Conservation (phyloP, 2,329 filamentous ascomycete species). For the Cercospora zeae-maydis region DNA sequence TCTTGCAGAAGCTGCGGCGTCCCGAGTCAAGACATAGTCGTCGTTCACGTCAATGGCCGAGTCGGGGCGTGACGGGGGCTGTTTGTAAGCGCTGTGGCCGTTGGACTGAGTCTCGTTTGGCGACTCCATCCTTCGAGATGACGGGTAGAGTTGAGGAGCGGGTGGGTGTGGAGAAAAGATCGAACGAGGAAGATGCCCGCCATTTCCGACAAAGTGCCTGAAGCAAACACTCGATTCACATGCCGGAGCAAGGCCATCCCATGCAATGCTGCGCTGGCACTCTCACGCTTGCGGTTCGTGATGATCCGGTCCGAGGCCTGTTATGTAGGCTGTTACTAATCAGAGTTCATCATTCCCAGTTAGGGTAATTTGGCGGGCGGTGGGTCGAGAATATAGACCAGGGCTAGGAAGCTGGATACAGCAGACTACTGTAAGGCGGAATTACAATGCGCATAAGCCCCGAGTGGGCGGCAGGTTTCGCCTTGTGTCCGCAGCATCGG, state of each 20-base stretch:
- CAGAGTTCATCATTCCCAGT: neutral
- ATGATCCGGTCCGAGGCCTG: conserved; percentile 1
- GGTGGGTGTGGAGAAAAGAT: neutral
- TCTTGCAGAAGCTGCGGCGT: conserved; percentile 23
- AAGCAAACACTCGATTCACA: neutral
- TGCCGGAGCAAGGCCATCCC: neutral
- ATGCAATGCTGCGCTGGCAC: conserved; percentile 12
- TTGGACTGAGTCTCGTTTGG: neutral
- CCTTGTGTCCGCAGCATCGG: neutral
- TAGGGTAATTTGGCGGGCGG: conserved; percentile 3
- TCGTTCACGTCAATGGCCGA: conserved; percentile 23
- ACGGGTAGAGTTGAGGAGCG: neutral
- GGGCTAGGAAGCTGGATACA: conserved; percentile 4
- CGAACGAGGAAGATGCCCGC: neutral
- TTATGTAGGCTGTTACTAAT: conserved; percentile 4
- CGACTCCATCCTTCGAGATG: neutral
- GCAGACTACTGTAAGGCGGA: conserved; percentile 5
- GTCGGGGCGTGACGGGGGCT: conserved; percentile 15
- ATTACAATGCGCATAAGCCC: conserved; percentile 3
- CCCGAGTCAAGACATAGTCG: conserved; percentile 25
- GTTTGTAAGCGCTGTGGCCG: neutral
- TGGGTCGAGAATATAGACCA: neutral
- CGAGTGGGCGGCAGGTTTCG: neutral
- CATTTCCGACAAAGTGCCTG: conserved; percentile 1
- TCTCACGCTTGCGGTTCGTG: conserved; percentile 6